Evolutionary conservation across 495 filamentous ascomycete species (phyloP), one percentile per base, ranked within the genome.

Genomic region (Melanomma pulvis-pyrius): DNA sequence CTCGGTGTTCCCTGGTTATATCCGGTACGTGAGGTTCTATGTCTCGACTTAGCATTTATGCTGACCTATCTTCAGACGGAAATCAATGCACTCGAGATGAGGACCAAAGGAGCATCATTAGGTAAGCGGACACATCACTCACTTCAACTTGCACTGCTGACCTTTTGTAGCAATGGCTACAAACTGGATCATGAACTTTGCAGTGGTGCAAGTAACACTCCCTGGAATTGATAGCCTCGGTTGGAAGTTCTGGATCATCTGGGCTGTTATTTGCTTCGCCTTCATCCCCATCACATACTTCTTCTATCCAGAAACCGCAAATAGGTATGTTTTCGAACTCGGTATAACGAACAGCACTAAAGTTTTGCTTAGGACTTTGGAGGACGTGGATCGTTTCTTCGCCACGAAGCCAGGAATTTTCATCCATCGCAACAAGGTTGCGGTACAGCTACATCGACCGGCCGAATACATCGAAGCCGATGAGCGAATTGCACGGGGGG

Each of bases 241-340:
- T 19, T 75, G 61, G 34, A 70, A 71, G 28, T 75, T 74, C 63
- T 77, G 74, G 72, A 75, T 77, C 49, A 68, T 75, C 19, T 75
- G 74, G 72, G 70, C 69, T 13, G 69, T 72, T 28, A 70, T 75
- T 44, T 70, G 69, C 67, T 63, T 63, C 30, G 46, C 62, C 5
- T 77, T 74, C 60, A 71, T 77, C 22, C 73, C 71, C 7, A 65
- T 70, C 56, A 74, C 74, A 5, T 76, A 70, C 49, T 62, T 77
- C 61, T 74, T 76, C 61, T 76, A 76, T 34, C 75, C 73, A 1
- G 76, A 78, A 53, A 77, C 74, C 5, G 68, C 74, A 41, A 76
- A 74, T 53, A 51, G 63, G 63, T 65, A 59, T 17, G 48, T 29
- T 22, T 47, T 47, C 17, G 21, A 2, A n/a, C 22, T 51, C 39